Evolutionary conservation across 1,284 basidiomycete species (phyloP).

Genomic region (Austroboletus niveus): DNA sequence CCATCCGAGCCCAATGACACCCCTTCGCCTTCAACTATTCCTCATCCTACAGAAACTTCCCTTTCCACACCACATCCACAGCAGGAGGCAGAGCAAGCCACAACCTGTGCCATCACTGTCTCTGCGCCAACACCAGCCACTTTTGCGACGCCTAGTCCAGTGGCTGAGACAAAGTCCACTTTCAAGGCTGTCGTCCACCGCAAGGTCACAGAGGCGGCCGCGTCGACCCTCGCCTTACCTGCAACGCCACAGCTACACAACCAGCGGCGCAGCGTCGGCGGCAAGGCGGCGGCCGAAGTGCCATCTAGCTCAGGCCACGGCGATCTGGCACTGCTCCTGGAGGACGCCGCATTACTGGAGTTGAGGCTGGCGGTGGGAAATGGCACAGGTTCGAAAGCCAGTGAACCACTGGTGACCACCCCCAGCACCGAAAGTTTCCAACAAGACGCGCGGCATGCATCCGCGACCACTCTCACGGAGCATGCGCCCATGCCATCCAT

Average conservation of each 20-base stretch:
- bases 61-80: background rate
- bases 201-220: constrained; percentile 40
- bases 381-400: constrained; percentile 23
- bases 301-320: constrained; percentile 43
- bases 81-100: constrained; percentile 2
- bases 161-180: constrained; percentile 18
- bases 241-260: constrained; percentile 16
- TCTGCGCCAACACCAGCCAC: constrained; percentile 7
- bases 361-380: constrained; percentile 44
- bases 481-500: constrained; percentile 10
- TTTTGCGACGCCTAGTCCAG: constrained; percentile 1
- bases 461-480: constrained; percentile 21
- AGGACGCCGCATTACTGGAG: constrained; percentile 52
- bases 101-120: background rate
- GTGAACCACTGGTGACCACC: constrained; percentile 17
- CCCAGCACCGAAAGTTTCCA: constrained; percentile 27
- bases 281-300: constrained; percentile 25
- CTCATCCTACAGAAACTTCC: background rate
- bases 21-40: background rate
- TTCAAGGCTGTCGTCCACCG: constrained; percentile 56
- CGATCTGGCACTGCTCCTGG: constrained; percentile 48
- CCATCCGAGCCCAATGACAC: background rate
- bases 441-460: constrained; percentile 19
- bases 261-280: constrained; percentile 25
- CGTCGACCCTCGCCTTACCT: constrained; percentile 12